These are phyloP conservation scores for Penicillium sp. DNA, from an alignment of 2,329 filamentous ascomycete species.

Conservation along the genomic window DNA sequence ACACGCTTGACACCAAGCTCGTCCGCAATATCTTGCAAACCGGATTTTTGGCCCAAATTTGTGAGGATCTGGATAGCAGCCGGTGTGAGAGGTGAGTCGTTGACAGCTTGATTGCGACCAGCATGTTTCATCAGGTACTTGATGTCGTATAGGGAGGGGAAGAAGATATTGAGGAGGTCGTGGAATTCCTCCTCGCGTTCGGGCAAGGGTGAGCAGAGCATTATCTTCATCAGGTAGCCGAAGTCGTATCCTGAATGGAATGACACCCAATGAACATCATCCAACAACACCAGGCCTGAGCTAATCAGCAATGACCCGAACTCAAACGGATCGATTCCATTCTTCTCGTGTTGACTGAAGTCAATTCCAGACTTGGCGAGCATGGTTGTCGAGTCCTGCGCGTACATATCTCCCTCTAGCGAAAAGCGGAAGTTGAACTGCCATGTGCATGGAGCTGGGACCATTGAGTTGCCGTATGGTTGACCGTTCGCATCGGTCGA, in stretches of 20 bases:
- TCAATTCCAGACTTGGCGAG: constrained; percentile 90
- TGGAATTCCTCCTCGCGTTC: constrained; percentile 90
- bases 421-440: constrained; percentile 99
- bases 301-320: constrained; percentile 90
- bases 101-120: constrained; percentile 66
- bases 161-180: constrained; percentile 84
- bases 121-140: constrained; percentile 96
- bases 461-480: constrained; percentile 53
- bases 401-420: constrained; percentile 95
- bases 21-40: constrained; percentile 90
- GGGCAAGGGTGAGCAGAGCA: constrained; percentile 78
- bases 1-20: constrained; percentile 87
- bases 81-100: constrained; percentile 63
- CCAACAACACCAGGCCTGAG: constrained; percentile 83
- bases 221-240: constrained; percentile 91
- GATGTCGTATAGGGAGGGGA: constrained; percentile 90
- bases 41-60: constrained; percentile 85
- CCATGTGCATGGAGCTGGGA: constrained; percentile 83
- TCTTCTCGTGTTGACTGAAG: constrained; percentile 77
- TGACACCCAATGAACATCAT: constrained; percentile 92
- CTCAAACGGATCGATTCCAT: constrained; percentile 85
- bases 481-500: constrained; percentile 54
- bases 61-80: constrained; percentile 72
- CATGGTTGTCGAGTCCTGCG: constrained; percentile 89
- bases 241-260: constrained; percentile 99